phyloP scores from a whole-genome alignment of 805 yeast species.

The Spathaspora passalidarum region DNA sequence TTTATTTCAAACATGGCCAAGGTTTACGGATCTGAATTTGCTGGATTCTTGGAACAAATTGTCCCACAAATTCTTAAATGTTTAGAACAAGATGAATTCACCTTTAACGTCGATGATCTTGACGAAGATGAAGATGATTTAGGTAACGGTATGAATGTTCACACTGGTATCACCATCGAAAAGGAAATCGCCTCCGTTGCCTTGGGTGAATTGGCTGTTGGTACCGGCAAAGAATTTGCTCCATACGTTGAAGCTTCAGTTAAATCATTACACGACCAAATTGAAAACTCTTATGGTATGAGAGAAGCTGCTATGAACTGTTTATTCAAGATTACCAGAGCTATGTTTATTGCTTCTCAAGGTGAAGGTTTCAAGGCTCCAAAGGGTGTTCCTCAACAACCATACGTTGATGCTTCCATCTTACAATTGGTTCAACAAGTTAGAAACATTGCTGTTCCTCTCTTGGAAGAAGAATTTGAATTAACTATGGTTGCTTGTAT shows the following conservation, averaged over 20 bases:
- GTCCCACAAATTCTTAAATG: slow-evolving; percentile 83
- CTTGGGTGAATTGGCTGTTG: slow-evolving; percentile 80
- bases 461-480: slow-evolving; percentile 79
- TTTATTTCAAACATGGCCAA: slow-evolving; percentile 92
- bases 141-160: slow-evolving; percentile 67
- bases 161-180: slow-evolving; percentile 93
- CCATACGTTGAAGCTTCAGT: slow-evolving; percentile 72
- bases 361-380: slow-evolving; percentile 52
- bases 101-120: slow-evolving; percentile 50
- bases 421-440: slow-evolving; percentile 61
- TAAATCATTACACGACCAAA: slow-evolving; percentile 62
- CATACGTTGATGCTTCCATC: slow-evolving; percentile 58
- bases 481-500: slow-evolving; percentile 75
- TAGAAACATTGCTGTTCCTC: slow-evolving; percentile 60
- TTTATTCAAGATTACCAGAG: slow-evolving; percentile 77
- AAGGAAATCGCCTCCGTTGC: slow-evolving; percentile 95
- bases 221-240: slow-evolving; percentile 78
- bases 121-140: slow-evolving; percentile 51
- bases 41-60: slow-evolving; percentile 77
- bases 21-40: slow-evolving; percentile 88
- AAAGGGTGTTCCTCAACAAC: slow-evolving; percentile 58
- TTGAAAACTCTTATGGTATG: slow-evolving; percentile 85
- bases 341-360: slow-evolving; percentile 57
- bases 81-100: slow-evolving; percentile 83
- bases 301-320: slow-evolving; percentile 81